phyloP scores from a whole-genome alignment of 108 stramenopile genomes.

The Nannochloropsis oceanica region DNA sequence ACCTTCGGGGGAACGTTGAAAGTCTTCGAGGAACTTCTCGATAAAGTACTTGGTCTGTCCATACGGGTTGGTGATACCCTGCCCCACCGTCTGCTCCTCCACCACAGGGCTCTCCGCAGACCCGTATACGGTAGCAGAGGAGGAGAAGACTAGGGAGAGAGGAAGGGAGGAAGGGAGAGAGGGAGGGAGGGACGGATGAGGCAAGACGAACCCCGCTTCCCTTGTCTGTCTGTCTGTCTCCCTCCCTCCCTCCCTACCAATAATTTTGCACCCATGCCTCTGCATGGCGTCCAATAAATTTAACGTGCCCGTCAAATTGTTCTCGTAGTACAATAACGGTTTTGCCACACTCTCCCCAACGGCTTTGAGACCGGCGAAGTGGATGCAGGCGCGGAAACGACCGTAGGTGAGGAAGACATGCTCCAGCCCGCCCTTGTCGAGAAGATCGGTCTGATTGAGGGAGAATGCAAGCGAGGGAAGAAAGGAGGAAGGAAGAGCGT shows the following conservation, averaged over 20 bases:
- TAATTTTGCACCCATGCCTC: conserved; percentile 55
- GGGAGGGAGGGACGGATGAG: no score
- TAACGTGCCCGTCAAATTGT: conserved; percentile 75
- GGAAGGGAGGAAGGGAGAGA: no score
- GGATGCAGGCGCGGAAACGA: conserved; percentile 10
- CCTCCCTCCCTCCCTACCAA: no score
- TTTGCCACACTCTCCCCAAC: conserved; percentile 76
- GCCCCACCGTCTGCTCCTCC: conserved; percentile 52
- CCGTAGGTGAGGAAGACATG: conserved; percentile 55
- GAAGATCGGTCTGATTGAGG: conserved; percentile 52
- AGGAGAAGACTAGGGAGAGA: conserved; percentile 84
- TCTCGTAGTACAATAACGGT: conserved; percentile 74
- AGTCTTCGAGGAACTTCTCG: conserved; percentile 77
- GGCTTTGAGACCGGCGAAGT: conserved; percentile 40
- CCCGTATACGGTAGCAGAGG: conserved; percentile 86
- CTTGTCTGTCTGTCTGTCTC: no score
- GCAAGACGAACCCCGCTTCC: no score
- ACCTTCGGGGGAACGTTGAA: conserved; percentile 35
- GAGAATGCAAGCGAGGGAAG: no score
- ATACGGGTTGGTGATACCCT: conserved; percentile 86
- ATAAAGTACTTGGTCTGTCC: conserved; percentile 90
- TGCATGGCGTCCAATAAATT: conserved; percentile 61
- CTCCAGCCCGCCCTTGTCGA: conserved; percentile 46
- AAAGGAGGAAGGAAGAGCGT: no score
- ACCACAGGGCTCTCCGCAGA: no score